Conservation (phyloP, 75 land plant genomes). For the Cunninghamia lanceolata region DNA sequence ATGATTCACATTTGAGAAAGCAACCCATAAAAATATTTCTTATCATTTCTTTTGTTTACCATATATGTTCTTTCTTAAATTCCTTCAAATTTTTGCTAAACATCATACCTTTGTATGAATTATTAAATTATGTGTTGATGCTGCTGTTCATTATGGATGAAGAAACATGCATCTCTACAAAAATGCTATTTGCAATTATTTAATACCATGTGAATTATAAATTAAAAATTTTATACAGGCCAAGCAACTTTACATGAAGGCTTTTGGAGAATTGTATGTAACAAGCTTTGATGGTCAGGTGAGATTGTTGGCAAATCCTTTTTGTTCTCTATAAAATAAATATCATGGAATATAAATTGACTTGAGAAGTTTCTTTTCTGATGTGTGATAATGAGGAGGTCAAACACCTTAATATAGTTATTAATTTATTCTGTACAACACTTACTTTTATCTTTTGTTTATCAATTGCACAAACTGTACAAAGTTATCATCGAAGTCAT, state of each 20-base stretch:
- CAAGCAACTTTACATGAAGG: not conserved
- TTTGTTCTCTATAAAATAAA: not conserved
- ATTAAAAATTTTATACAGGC: slow-evolving; percentile 8
- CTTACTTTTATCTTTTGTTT: not conserved
- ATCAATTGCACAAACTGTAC: no score
- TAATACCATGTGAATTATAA: not conserved
- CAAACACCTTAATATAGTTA: not conserved
- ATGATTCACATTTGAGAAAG: not conserved
- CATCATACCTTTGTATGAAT: not conserved
- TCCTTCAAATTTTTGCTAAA: not conserved
- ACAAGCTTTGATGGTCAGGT: slow-evolving; percentile 11
- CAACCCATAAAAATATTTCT: not conserved
- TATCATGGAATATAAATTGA: not conserved
- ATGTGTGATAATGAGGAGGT: not conserved
- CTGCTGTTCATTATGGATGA: not conserved
- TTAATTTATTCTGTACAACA: no score
- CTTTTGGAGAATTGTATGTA: slow-evolving; percentile 4
- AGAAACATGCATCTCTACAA: no score
- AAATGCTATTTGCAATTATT: not conserved
- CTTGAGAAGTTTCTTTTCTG: not conserved
- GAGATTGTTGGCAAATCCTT: not conserved
- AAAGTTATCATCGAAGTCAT: not conserved
- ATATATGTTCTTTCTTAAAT: not conserved
- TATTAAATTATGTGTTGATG: not conserved
- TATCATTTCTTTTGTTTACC: not conserved